These are phyloP conservation scores for Bruguiera parviflora DNA, from an alignment of 345 rosid species.

Conservation along the genomic window DNA sequence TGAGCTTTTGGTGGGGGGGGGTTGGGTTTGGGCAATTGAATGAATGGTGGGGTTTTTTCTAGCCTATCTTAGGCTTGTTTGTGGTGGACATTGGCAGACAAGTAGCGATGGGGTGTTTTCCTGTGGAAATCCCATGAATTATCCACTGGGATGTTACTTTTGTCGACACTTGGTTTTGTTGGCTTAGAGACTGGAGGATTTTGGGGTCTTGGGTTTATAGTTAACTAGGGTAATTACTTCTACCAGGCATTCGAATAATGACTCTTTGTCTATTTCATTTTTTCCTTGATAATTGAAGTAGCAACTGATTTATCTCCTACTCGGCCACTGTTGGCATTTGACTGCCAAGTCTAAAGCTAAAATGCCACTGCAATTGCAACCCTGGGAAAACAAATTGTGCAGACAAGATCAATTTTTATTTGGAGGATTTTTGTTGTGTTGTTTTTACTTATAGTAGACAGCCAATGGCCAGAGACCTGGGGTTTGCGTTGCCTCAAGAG, in stretches of 20 bases:
- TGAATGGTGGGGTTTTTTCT: conserved; percentile 5
- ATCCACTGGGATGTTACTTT: neutral
- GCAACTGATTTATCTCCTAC: conserved; percentile 2
- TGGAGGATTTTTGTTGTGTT: neutral
- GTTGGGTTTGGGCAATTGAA: conserved; percentile 8
- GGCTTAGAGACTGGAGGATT: conserved; percentile 6
- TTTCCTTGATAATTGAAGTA: neutral
- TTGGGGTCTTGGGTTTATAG: neutral
- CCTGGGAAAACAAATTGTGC: neutral
- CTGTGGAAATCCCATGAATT: neutral
- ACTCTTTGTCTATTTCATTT: neutral
- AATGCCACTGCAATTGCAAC: neutral
- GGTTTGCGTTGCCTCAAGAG: conserved; percentile 17
- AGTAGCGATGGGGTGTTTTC: neutral
- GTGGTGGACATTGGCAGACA: conserved; percentile 9
- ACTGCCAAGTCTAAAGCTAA: neutral
- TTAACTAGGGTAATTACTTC: neutral
- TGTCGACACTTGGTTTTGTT: conserved; percentile 1
- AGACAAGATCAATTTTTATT: too few species aligned
- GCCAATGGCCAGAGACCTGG: conserved; percentile 8
- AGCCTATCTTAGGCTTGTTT: neutral
- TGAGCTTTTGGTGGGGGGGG: neutral
- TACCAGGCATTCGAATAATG: neutral
- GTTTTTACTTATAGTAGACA: conserved; percentile 10
- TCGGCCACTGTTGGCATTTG: neutral